Base-by-base conservation (phyloP, 371 early-diverging fungal genomes). In the Rhizopus microsporus region DNA sequence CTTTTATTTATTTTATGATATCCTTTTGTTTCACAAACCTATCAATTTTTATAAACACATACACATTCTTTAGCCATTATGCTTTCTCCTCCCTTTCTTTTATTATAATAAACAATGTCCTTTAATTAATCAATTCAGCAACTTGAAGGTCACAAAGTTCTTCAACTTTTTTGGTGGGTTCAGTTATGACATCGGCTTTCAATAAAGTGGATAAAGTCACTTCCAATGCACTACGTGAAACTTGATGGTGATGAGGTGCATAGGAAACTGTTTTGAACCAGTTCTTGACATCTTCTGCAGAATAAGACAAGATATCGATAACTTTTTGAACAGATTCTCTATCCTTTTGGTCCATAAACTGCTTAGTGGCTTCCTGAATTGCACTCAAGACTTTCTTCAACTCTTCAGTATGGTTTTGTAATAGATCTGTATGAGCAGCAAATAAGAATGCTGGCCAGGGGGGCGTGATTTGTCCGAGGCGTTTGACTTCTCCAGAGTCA, bases 391-490 rank as follows among this genome's bases (percentile, higher is more conserved):
- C 68, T 15, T 65, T 59, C 15, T 60, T 53, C 5, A 87, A n/a
- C 1, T 50, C 67, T 3, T 74, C 63, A 1, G 53, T 44, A 49
- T 74, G 54, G 1, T 16, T 23, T 5, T 45, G 32, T 9, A 86
- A 60, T 16, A 84, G 66, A 56, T 80, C 77, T 0, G 59, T 62
- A 16, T 80, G 81, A 34, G 88, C 90, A 6, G 90, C 94, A 60
- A 92, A 81, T 71, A 87, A 67, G 66, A 94, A 94, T 5, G 93
- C 91, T 29, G 93, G 92, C 94, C 94, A 94, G 7, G 91, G 91
- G n/a, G 93, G 91, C 0, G 87, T 82, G 53, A 94, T 88, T 7
- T 84, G 82, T 29, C 89, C 88, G 50, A 91, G 83, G 49, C 83
- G 85, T 43, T 82, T 78, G 44, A 94, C 84, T 59, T 85, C 84